Evolutionary conservation across 75 land plant genomes (phyloP), one percentile per base, ranked within the genome.

Genomic region (Isoetes taiwanensis): DNA sequence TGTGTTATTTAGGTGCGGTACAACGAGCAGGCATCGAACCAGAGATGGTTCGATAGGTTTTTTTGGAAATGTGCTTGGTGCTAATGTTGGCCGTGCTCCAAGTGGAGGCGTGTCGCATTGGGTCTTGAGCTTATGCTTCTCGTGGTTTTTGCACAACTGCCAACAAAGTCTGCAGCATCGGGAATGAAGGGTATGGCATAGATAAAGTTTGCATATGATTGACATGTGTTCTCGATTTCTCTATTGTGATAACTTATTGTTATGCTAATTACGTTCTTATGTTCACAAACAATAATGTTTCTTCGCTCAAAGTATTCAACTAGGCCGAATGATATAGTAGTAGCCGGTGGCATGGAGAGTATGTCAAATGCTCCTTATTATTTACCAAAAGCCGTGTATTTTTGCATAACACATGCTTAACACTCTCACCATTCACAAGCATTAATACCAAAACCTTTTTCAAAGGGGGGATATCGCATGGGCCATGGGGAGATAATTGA

Each of bases 291-390:
- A 27, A 3, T 54, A 5, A 3, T 25, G 9, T 24, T 12, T 54
- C 6, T 28, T 30, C 30, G 80, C 97, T 32, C 95, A 87, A 54
- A 77, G 75, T 39, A 91, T 91, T 34, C 80, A 79, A 59, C 54
- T 81, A 17, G 95, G 97, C 29, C 62, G 58, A 91, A 91, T 59
- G 85, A 91, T 66, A 73, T 91, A 3, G 85, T 91, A 54, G 85
- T 87, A 0, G 85, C 79, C 59, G 97, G 97, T 61, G 97, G 97
- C 60, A 91, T 87, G 95, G 97, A 87, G 57, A 91, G 89, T 68
- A 91, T 91, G 97, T 91, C 95, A 34, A 91, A 93, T 72, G 79
- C 76, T 14, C 98, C 98, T 37, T 84, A 84, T 52, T 84, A 88
- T 54, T 57, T 93, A 19, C 59, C 75, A 40, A 73, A 77, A 38